Evolutionary conservation across 2,329 filamentous ascomycete genomes (phyloP), one percentile per base, ranked within the genome.

Genomic region (Coniochaeta sp.): DNA sequence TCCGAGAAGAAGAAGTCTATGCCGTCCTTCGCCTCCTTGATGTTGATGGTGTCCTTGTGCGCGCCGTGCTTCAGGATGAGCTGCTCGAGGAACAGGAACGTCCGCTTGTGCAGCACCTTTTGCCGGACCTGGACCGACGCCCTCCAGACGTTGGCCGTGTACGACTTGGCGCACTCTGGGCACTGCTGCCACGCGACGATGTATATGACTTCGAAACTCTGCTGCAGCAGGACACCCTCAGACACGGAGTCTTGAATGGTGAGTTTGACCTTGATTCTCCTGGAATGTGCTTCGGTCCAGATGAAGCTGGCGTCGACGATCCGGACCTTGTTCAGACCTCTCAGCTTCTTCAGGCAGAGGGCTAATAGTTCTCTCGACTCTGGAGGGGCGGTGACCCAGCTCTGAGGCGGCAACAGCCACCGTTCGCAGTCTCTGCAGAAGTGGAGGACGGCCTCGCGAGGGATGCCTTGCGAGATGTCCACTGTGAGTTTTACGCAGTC

Each of bases 231-330:
- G 54, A 87, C 81, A 28, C 84, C 85, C 59, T 86, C 84, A 58
- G 82, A 81, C 1, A 87, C 83, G 24, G 80, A 75, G 62, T 86
- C 84, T 71, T 98, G 95, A 55, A 98, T 88, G 0, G 95, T 98
- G 74, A 99, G 88, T 79, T 97, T 97, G 73, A 98, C 88, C 77
- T 93, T 96, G 65, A 98, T 83, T 72, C 95, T 83, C 70, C 91
- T 83, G 68, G 93, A 97, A 77, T 99, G 95, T 12, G 95, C 93
- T 75, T 99, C 95, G 1, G 95, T 99, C 95, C 95, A 99, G 71
- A 98, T 90, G 72, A 98, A 99, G 69, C 87, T 90, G 55, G 95
- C 95, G 72, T 99, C 95, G 69, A 97, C 93, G 69, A 99, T 95
- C 63, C 95, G 85, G 66, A 96, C 90, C 78, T 95, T 96, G 73